Percentiles rank a stretch among this genome's conserved stretches.
phyloP scores from a whole-genome alignment of 192 early-diverging fungal species.

The Linderina pennispora region DNA sequence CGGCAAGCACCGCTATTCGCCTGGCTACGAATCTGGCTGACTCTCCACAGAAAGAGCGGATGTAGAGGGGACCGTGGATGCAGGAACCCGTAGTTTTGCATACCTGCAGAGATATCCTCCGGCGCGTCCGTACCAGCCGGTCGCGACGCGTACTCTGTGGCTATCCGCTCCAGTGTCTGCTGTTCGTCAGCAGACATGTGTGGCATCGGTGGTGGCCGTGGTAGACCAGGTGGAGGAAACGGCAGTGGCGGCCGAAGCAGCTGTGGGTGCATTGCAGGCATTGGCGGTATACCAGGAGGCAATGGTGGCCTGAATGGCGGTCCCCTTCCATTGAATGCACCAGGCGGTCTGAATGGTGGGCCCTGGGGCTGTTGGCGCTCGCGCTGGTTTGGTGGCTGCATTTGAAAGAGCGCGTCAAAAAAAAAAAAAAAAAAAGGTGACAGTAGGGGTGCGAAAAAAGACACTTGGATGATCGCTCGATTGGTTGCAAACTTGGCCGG shows the following conservation, averaged over 20 bases:
- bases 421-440: too few species aligned
- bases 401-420: too few species aligned
- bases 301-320: constrained; percentile 3
- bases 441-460: too few species aligned
- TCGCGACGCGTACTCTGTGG: constrained; percentile 12
- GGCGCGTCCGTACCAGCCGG: constrained; percentile 25
- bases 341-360: too few species aligned
- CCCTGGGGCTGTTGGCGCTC: too few species aligned
- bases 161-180: constrained; percentile 28
- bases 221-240: not conserved
- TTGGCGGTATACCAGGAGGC: constrained; percentile 1
- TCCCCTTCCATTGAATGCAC: too few species aligned
- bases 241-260: constrained; percentile 1
- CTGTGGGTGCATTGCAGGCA: not conserved
- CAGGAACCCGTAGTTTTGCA: constrained; percentile 28
- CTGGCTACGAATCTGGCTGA: constrained; percentile 5
- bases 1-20: too few species aligned
- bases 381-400: too few species aligned
- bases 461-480: too few species aligned
- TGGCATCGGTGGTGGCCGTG: not conserved
- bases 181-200: constrained; percentile 9
- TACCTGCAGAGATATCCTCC: constrained; percentile 6
- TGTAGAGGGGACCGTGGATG: constrained; percentile 15
- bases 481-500: too few species aligned
- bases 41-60: constrained; percentile 14